Percentiles rank a stretch among this genome's conserved stretches.
phyloP scores from a whole-genome alignment of 768 basidiomycete species.

The Sarcomyxa edulis region DNA sequence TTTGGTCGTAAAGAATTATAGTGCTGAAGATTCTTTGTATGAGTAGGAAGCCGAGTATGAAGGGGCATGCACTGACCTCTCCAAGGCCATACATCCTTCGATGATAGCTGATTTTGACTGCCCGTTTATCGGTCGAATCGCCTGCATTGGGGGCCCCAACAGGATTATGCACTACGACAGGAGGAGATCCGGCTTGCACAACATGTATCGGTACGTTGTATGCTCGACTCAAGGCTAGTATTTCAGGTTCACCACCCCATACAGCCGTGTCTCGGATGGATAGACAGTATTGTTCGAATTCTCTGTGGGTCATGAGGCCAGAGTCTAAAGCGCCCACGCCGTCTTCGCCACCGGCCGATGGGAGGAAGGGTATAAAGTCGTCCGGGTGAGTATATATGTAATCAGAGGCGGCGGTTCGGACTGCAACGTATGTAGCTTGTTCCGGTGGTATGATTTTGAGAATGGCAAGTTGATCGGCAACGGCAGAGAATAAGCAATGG shows the following conservation, averaged over 20 bases:
- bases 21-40: constrained; percentile 45
- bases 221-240: constrained; percentile 78
- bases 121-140: constrained; percentile 26
- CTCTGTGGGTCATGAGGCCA: constrained; percentile 64
- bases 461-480: constrained; percentile 86
- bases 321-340: constrained; percentile 53
- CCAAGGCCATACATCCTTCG: constrained; percentile 92
- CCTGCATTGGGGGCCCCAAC: constrained; percentile 22
- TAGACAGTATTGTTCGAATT: constrained; percentile 73
- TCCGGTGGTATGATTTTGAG: constrained; percentile 57
- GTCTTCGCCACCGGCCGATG: constrained; percentile 68
- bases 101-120: constrained; percentile 85
- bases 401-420: constrained; percentile 66
- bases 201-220: constrained; percentile 88
- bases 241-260: constrained; percentile 99
- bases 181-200: constrained; percentile 76
- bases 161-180: constrained; percentile 80
- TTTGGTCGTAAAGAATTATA: constrained; percentile 81
- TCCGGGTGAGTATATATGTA: constrained; percentile 82
- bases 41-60: background rate
- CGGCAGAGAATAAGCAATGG: constrained; percentile 91
- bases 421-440: constrained; percentile 53
- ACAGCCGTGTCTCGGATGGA: constrained; percentile 77
- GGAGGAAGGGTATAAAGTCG: constrained; percentile 92
- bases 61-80: constrained; percentile 55